Conservation (phyloP, 805 yeast species). For the Saccharomycopsis capsularis region DNA sequence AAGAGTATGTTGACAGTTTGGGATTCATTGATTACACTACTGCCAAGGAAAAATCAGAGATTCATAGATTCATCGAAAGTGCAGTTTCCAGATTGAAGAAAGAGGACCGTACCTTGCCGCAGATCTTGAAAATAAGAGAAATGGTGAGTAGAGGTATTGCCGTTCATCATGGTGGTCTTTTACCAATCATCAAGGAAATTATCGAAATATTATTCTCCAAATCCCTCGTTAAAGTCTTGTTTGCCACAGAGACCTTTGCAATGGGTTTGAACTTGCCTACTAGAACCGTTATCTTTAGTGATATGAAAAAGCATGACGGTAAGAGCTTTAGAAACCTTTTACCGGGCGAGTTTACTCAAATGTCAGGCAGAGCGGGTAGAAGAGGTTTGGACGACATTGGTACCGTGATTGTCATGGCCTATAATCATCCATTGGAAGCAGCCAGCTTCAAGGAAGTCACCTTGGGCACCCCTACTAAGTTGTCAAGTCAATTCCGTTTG, state of each 20-base stretch:
- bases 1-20: conserved; percentile 80
- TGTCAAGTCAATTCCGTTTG: conserved; percentile 85
- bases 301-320: conserved; percentile 86
- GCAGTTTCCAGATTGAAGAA: conserved; percentile 81
- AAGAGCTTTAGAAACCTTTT: conserved; percentile 67
- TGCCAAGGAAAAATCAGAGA: conserved; percentile 81
- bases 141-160: conserved; percentile 88
- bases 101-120: conserved; percentile 92
- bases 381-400: conserved; percentile 92
- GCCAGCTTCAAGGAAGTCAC: conserved; percentile 69
- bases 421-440: conserved; percentile 52
- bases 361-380: conserved; percentile 99
- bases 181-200: conserved; percentile 89
- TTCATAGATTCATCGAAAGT: conserved; percentile 86
- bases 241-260: conserved; percentile 98
- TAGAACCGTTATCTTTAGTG: conserved; percentile 88
- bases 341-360: conserved; percentile 97
- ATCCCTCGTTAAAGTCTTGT: conserved; percentile 79
- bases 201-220: conserved; percentile 88
- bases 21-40: conserved; percentile 70
- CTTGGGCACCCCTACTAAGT: conserved; percentile 83
- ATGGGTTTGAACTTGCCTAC: conserved; percentile 98
- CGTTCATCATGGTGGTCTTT: conserved; percentile 89
- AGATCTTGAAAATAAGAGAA: conserved; percentile 75
- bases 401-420: conserved; percentile 89